phyloP scores from a whole-genome alignment of 2,329 filamentous ascomycete species.

The Torrubiellomyces zombiae region DNA sequence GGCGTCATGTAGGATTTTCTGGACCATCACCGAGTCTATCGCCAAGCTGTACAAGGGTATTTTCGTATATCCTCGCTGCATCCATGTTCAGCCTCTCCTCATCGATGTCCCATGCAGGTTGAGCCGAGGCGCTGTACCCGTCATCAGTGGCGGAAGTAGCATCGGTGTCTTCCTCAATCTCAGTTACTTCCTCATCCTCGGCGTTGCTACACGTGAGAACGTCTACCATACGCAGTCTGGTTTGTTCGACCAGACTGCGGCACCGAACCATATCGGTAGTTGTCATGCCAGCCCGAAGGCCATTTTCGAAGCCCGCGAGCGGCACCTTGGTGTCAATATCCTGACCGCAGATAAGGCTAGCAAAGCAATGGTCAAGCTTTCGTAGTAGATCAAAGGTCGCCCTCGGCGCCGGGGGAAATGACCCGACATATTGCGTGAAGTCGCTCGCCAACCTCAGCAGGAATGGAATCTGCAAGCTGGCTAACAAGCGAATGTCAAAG shows the following conservation, averaged over 20 bases:
- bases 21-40: constrained; percentile 43
- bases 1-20: too few species aligned
- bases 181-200: constrained; percentile 25
- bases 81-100: constrained; percentile 46
- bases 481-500: too few species aligned
- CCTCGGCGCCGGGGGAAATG: constrained; percentile 46
- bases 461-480: constrained; percentile 67
- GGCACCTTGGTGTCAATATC: constrained; percentile 48
- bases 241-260: constrained; percentile 63
- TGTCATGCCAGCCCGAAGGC: constrained; percentile 48
- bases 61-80: constrained; percentile 62
- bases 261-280: constrained; percentile 76
- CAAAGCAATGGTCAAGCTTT: constrained; percentile 74
- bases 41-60: constrained; percentile 59
- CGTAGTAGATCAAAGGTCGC: constrained; percentile 53
- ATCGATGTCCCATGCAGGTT: constrained; percentile 20
- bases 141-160: constrained; percentile 16
- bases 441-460: constrained; percentile 63
- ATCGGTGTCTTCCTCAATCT: constrained; percentile 19
- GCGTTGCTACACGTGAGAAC: constrained; percentile 32
- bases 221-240: constrained; percentile 53
- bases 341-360: constrained; percentile 51
- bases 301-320: constrained; percentile 54
- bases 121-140: constrained; percentile 4
- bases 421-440: constrained; percentile 52